Percentiles rank a stretch among this genome's conserved stretches.
Conservation (phyloP, 768 basidiomycete genomes). For the Trametes sanguinea region DNA sequence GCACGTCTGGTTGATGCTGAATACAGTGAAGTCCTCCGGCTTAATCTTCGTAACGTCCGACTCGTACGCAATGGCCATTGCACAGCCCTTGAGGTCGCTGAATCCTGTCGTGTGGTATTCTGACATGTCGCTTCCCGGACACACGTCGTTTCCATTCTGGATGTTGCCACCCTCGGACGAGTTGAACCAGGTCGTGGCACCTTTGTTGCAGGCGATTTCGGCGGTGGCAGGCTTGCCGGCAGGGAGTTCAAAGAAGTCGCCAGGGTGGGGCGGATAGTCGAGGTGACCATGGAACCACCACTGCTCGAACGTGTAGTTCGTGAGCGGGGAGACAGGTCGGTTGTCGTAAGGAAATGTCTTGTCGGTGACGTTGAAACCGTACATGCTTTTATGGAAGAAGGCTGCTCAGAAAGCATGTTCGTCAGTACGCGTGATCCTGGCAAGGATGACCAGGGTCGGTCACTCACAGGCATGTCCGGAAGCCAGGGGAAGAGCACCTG, state of each 20-base stretch:
- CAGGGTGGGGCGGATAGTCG: constrained; percentile 53
- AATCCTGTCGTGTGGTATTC: constrained; percentile 59
- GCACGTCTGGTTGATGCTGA: constrained; percentile 75
- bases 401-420: constrained; percentile 33
- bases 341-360: constrained; percentile 61
- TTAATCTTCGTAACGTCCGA: constrained; percentile 54
- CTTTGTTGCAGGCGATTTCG: constrained; percentile 62
- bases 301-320: constrained; percentile 41
- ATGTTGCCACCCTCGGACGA: constrained; percentile 56
- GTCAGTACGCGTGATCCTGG: not conserved
- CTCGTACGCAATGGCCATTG: constrained; percentile 78
- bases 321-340: constrained; percentile 52
- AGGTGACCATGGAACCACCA: constrained; percentile 71
- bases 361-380: constrained; percentile 65
- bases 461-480: constrained; percentile 24
- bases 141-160: constrained; percentile 52
- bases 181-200: constrained; percentile 57
- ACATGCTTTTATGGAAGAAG: constrained; percentile 62
- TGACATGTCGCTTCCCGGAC: constrained; percentile 46
- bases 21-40: constrained; percentile 71
- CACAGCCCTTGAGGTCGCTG: constrained; percentile 61
- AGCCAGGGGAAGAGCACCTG: constrained; percentile 17
- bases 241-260: constrained; percentile 60
- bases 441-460: not conserved
- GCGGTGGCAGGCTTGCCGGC: constrained; percentile 55